A percentile compares a stretch with the other conserved stretches of the same genome.
phyloP scores from a whole-genome alignment of 305 asterid species.

The Fraxinus xanthoxyloides region DNA sequence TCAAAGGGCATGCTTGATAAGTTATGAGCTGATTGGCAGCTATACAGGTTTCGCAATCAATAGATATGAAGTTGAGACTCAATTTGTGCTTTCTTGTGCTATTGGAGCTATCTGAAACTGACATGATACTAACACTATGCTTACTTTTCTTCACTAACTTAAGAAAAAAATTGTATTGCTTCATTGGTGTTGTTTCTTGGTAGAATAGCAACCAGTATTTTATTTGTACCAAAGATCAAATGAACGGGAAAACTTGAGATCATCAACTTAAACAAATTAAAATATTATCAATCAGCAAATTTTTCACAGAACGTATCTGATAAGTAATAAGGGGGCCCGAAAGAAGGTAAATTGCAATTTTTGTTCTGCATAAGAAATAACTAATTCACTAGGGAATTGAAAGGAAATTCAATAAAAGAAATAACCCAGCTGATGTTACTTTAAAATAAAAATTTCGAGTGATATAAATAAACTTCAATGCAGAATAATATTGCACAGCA shows the following conservation, averaged over 20 bases:
- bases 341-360: neutral
- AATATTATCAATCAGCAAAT: neutral
- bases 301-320: neutral
- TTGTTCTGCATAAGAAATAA: neutral
- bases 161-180: neutral
- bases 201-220: neutral
- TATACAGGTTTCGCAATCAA: neutral
- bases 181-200: neutral
- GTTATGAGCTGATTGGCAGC: constrained; percentile 3
- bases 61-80: neutral
- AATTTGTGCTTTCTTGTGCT: neutral
- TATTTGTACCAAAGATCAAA: neutral
- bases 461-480: neutral
- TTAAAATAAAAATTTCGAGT: neutral
- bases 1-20: neutral
- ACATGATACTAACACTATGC: constrained; percentile 1
- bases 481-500: neutral
- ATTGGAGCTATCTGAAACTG: neutral
- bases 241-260: neutral
- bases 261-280: neutral
- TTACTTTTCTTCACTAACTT: neutral
- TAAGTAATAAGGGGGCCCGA: neutral
- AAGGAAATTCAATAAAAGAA: neutral
- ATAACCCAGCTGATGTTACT: neutral
- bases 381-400: neutral